A percentile compares a stretch with the other conserved stretches of the same genome.
Conservation (phyloP, 1,284 basidiomycete species). For the Ganoderma sinense region DNA sequence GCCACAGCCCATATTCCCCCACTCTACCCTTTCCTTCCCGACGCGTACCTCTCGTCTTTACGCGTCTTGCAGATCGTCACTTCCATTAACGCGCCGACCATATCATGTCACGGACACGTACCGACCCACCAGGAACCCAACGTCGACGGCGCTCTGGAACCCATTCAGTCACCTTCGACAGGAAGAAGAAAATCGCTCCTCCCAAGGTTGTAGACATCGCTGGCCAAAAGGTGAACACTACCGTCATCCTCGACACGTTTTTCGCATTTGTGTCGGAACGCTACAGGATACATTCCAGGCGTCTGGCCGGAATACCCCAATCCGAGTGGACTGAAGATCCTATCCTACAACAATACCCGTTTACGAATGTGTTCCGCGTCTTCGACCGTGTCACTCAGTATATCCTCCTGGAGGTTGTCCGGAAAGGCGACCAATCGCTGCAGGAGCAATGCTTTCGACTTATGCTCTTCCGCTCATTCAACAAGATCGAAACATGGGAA, state of each 20-base stretch:
- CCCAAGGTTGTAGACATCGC: constrained; percentile 38
- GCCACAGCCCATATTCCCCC: neutral
- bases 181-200: constrained; percentile 15
- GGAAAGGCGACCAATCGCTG: constrained; percentile 43
- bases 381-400: constrained; percentile 52
- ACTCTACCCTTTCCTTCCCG: neutral
- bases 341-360: constrained; percentile 44
- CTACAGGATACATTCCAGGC: constrained; percentile 42
- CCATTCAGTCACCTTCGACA: constrained; percentile 1
- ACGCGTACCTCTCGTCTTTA: neutral
- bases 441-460: constrained; percentile 51
- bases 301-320: constrained; percentile 38
- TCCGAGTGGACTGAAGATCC: constrained; percentile 48
- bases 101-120: constrained; percentile 20
- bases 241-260: constrained; percentile 43
- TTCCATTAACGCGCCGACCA: neutral
- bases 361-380: constrained; percentile 53
- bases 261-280: constrained; percentile 48
- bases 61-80: neutral
- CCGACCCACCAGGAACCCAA: neutral
- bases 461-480: constrained; percentile 52
- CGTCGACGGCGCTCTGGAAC: neutral
- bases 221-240: constrained; percentile 37
- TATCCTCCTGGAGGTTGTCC: constrained; percentile 48
- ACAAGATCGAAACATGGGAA: constrained; percentile 51